A percentile compares a stretch with the other conserved stretches of the same genome.
Evolutionary conservation across 768 basidiomycete genomes (phyloP).

Genomic region (Trametes elegans): DNA sequence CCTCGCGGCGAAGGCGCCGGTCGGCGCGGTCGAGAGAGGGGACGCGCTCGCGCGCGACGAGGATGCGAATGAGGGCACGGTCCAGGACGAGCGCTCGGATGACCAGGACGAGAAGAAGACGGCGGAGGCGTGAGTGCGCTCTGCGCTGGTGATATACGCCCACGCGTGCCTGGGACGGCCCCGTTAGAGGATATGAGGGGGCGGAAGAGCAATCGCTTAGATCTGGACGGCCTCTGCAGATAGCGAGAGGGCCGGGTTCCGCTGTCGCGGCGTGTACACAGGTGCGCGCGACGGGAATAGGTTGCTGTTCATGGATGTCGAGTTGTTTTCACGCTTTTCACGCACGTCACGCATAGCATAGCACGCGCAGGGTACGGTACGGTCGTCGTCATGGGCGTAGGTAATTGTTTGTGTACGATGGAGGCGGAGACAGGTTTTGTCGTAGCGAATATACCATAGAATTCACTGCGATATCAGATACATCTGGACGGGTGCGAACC

Average conservation of each 20-base stretch:
- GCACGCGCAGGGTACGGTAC: too few relatives aligned
- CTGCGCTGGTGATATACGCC: neutral
- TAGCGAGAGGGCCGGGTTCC: too few relatives aligned
- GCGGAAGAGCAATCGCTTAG: too few relatives aligned
- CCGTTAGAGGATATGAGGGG: neutral
- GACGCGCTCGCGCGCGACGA: slow-evolving; percentile 16
- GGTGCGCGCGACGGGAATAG: too few relatives aligned
- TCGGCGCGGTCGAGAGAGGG: slow-evolving; percentile 2
- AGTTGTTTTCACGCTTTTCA: neutral
- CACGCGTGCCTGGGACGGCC: neutral
- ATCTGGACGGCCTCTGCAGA: too few relatives aligned
- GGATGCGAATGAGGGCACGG: slow-evolving; percentile 20
- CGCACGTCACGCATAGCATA: neutral
- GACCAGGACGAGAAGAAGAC: neutral
- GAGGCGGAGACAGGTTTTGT: too few relatives aligned
- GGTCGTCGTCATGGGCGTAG: too few relatives aligned
- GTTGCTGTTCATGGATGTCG: too few relatives aligned
- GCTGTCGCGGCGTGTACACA: too few relatives aligned
- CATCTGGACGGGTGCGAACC: too few relatives aligned
- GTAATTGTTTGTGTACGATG: neutral
- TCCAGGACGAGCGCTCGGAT: neutral
- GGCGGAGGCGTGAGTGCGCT: neutral
- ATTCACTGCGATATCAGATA: too few relatives aligned
- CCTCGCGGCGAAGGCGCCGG: slow-evolving; percentile 1
- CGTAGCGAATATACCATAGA: too few relatives aligned